Base-by-base conservation (phyloP, 352 stramenopile genomes). In the Phytophthora meadii region DNA sequence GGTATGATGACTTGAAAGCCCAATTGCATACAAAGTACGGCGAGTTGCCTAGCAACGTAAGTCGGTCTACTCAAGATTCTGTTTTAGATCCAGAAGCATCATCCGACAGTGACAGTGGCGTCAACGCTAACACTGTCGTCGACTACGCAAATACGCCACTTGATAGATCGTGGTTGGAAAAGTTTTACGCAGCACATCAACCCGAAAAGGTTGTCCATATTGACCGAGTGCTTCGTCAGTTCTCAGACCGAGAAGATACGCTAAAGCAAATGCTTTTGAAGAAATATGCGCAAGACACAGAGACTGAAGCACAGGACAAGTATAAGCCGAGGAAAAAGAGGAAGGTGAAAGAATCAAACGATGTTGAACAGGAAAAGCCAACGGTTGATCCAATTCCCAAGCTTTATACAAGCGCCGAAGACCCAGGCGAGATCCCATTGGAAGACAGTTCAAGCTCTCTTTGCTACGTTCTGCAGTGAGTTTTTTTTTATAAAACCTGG, bases 11-110 rank as follows among this genome's bases (percentile, higher is more conserved):
- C 24, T 65, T 92, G 12, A 87, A 83, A 52, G 24, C n/a, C 4
- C 79, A 88, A 36, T 67, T 90, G 9, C 51, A 57, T 17, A 51
- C 67, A 11, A 92, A 90, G 40, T 92, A 90, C 36, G 79, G 81
- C 2, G 45, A 61, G 2, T 34, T 76, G 5, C 3, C 34, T 32
- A 25, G 45, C 12, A 42, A 47, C 39, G 37, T 19, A 9, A 47
- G 58, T 12, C 2, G 51, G 27, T 55, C 10, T 25, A 54, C 45
- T 39, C 19, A 8, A 34, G 28, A 34, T 34, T 36, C 30, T 36
- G 30, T 36, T 8, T 59, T 54, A 34, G 70, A 54, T 27, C 68
- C 57, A 34, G 65, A 44, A 39, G 75, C 53, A 30, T 67, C 60
- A 0, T 66, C 65, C 0, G 70, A 73, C 30, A 73, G 62, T 28